Evolutionary conservation across 371 early-diverging fungal genomes (phyloP).

Genomic region (Aphelidium insulamus): DNA sequence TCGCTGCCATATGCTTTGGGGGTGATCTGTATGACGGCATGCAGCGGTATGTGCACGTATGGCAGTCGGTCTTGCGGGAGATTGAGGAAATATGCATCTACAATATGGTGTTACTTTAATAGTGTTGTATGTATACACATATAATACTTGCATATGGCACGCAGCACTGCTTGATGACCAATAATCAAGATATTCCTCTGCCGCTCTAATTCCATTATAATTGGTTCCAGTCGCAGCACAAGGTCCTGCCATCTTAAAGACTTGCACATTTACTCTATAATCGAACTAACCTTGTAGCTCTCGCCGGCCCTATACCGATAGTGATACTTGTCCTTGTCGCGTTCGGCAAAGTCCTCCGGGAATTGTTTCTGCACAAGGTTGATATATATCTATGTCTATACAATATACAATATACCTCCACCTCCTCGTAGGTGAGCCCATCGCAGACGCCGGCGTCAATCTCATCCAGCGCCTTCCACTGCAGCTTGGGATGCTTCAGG

Average conservation of each 20-base stretch:
- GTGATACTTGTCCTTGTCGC: constrained; percentile 86
- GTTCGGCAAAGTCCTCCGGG: constrained; percentile 65
- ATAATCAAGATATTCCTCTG: constrained; percentile 87
- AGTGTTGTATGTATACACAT: not conserved
- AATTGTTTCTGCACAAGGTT: constrained; percentile 41
- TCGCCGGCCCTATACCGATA: constrained; percentile 89
- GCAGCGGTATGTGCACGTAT: constrained; percentile 87
- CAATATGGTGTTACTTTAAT: not conserved
- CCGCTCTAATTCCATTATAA: constrained; percentile 93
- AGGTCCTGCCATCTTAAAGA: too few relatives aligned
- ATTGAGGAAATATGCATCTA: constrained; percentile 73
- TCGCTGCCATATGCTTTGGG: constrained; percentile 87
- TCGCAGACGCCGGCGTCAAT: constrained; percentile 92
- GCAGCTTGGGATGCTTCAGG: constrained; percentile 60
- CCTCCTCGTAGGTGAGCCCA: constrained; percentile 93
- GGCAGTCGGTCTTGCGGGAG: constrained; percentile 77
- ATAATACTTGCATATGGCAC: constrained; percentile 36
- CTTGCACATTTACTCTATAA: too few relatives aligned
- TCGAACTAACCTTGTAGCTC: too few relatives aligned
- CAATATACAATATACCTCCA: constrained; percentile 45
- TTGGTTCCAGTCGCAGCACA: constrained; percentile 65
- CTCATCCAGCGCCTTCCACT: constrained; percentile 93
- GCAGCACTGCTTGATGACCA: constrained; percentile 79
- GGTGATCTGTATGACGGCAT: constrained; percentile 80
- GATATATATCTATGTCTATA: too few relatives aligned